These are phyloP conservation scores for Gossypioides kirkii DNA, from an alignment of 345 rosid genomes.

Conservation along the genomic window DNA sequence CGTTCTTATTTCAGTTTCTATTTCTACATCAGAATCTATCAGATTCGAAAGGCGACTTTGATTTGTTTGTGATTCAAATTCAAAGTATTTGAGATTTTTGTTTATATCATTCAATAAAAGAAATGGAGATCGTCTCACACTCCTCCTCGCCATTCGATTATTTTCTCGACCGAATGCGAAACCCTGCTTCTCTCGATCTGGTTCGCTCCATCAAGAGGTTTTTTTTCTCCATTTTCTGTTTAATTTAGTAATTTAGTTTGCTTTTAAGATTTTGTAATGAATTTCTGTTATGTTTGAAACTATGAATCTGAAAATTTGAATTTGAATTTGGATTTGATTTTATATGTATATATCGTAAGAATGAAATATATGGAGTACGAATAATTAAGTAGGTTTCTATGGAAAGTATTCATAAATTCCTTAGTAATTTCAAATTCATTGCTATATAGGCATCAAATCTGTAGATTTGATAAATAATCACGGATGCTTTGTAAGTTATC, in stretches of 20 bases:
- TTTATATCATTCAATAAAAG: not conserved
- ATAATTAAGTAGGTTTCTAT: too few species aligned
- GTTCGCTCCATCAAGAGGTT: constrained; percentile 72
- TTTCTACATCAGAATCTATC: not conserved
- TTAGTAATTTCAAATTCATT: too few species aligned
- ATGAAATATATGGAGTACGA: too few species aligned
- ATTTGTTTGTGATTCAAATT: not conserved
- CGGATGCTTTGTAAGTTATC: too few species aligned
- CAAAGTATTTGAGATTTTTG: not conserved
- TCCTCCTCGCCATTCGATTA: constrained; percentile 34
- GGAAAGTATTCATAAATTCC: too few species aligned
- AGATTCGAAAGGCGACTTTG: not conserved
- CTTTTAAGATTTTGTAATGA: not conserved
- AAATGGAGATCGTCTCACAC: constrained; percentile 17
- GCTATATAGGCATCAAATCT: too few species aligned
- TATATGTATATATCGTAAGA: too few species aligned
- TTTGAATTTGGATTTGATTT: too few species aligned
- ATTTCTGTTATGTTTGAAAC: not conserved
- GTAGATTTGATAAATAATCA: too few species aligned
- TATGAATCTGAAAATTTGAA: too few species aligned
- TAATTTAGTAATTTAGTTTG: not conserved
- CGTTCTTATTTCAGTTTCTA: not conserved
- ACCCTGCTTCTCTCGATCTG: constrained; percentile 52
- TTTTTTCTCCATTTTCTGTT: not conserved
- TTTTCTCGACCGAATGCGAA: constrained; percentile 55